Conservation (phyloP, 164 flowering plant species). For the Vitis rupestris region DNA sequence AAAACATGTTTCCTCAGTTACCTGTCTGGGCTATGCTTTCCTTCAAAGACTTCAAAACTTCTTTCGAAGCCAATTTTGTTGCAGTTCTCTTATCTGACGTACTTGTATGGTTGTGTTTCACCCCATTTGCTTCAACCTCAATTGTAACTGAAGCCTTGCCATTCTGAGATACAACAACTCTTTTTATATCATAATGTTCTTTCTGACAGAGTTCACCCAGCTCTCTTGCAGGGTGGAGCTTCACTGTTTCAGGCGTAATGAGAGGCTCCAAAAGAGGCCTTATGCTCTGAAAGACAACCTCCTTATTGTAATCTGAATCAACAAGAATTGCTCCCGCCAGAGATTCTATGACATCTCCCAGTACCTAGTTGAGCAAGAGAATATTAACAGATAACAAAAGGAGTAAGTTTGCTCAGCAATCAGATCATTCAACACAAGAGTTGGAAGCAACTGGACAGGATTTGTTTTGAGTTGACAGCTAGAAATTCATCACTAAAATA, state of each 20-base stretch:
- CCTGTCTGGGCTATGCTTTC: constrained; percentile 12
- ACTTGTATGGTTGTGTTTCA: constrained; percentile 25
- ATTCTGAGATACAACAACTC: background rate
- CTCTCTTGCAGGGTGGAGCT: constrained; percentile 60
- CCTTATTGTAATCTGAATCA: constrained; percentile 65
- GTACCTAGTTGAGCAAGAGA: constrained; percentile 46
- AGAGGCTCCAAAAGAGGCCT: constrained; percentile 67
- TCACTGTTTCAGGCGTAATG: constrained; percentile 61
- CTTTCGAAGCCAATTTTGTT: constrained; percentile 44
- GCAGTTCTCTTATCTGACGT: constrained; percentile 42
- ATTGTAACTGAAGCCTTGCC: constrained; percentile 34
- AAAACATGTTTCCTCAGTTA: background rate
- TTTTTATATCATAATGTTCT: constrained; percentile 20
- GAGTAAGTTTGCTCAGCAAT: background rate
- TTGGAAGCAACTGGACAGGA: too few species aligned
- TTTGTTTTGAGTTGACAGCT: too few species aligned
- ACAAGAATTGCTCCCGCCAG: constrained; percentile 84
- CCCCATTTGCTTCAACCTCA: constrained; percentile 50
- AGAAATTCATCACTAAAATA: too few species aligned
- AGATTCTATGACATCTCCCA: constrained; percentile 91
- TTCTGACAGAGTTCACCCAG: constrained; percentile 44
- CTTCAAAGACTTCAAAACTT: constrained; percentile 45
- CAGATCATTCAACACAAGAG: background rate
- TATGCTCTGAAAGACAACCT: constrained; percentile 57
- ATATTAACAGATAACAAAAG: background rate